These are phyloP conservation scores for Flaveria robusta DNA, from an alignment of 129 eudicot species.

Conservation along the genomic window DNA sequence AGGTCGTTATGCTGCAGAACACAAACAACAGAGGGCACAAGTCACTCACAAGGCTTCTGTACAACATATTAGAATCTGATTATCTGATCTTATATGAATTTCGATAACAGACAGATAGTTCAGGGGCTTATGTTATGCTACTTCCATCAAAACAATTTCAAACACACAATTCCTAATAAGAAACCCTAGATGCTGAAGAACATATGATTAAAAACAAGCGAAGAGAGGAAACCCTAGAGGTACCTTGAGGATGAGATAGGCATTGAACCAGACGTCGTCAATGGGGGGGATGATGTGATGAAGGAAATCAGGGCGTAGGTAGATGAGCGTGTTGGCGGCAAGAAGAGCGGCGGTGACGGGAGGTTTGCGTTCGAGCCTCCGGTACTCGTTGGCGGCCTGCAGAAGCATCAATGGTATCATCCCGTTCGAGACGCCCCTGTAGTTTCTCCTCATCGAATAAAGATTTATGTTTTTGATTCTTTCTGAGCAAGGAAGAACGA, in stretches of 20 bases:
- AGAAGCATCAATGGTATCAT: constrained; percentile 68
- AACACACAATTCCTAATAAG: no score
- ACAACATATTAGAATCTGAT: neutral
- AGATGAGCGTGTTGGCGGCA: constrained; percentile 74
- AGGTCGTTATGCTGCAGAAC: constrained; percentile 67
- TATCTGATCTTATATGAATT: neutral
- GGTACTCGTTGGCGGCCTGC: constrained; percentile 64
- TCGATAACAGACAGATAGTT: neutral
- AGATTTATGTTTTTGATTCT: neutral
- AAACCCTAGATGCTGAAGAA: no score
- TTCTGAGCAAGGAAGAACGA: neutral
- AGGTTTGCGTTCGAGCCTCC: constrained; percentile 70
- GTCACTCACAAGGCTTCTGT: neutral
- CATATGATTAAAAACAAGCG: no score
- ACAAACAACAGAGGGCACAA: neutral
- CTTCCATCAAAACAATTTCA: neutral
- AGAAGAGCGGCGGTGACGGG: constrained; percentile 85
- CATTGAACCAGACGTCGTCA: constrained; percentile 72
- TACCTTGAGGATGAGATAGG: constrained; percentile 87
- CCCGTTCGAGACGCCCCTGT: constrained; percentile 40
- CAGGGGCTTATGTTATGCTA: neutral
- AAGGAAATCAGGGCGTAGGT: constrained; percentile 65
- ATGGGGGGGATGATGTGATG: constrained; percentile 57
- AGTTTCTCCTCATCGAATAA: constrained; percentile 43
- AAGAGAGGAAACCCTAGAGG: neutral